phyloP scores from a whole-genome alignment of 2,329 filamentous ascomycete species.

The Capronia americana region DNA sequence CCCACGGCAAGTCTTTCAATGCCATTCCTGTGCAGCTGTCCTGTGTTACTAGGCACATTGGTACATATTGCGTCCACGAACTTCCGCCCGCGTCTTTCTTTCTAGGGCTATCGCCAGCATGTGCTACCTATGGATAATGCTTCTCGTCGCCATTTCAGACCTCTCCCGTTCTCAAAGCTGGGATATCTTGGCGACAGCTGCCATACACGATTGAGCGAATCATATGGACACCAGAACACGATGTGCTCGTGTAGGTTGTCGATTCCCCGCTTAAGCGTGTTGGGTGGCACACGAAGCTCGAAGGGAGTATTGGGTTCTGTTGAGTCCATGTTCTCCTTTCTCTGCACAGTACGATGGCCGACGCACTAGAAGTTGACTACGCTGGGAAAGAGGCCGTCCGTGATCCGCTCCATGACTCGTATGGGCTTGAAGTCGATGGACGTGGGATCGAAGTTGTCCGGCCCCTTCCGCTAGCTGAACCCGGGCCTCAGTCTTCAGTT shows the following conservation, averaged over 20 bases:
- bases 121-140: too few species aligned
- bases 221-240: too few species aligned
- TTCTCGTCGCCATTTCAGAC: too few species aligned
- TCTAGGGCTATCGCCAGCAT: too few species aligned
- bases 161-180: too few species aligned
- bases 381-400: background rate
- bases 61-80: too few species aligned
- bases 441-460: background rate
- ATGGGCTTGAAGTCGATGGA: background rate
- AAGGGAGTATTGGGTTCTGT: background rate
- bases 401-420: background rate
- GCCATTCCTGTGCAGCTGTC: too few species aligned
- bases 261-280: background rate
- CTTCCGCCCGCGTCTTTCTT: too few species aligned
- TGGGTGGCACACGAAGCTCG: background rate
- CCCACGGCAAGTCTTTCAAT: background rate
- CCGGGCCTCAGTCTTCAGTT: background rate
- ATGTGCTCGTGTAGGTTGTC: background rate
- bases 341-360: background rate
- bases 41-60: too few species aligned
- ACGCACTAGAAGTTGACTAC: background rate
- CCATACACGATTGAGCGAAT: too few species aligned
- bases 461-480: background rate
- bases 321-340: background rate
- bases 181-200: too few species aligned